A percentile compares a stretch with the other conserved stretches of the same genome.
phyloP scores from a whole-genome alignment of 805 yeast species.

The Vanderwaltozyma tropicalis region DNA sequence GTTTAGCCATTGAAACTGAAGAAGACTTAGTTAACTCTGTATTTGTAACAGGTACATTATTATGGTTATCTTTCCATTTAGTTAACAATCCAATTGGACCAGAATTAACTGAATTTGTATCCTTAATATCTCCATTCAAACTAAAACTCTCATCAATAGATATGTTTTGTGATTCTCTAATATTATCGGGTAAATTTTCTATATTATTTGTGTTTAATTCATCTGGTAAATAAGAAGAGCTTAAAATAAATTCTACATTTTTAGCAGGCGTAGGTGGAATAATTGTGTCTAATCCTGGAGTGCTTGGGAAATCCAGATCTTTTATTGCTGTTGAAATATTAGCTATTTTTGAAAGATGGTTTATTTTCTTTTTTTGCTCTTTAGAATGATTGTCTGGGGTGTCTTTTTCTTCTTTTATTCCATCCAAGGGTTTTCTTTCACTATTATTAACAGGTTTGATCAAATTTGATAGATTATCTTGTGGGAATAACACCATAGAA shows the following conservation, averaged over 20 bases:
- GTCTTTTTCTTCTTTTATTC: background rate
- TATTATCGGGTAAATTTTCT: background rate
- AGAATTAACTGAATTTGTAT: slow-evolving; percentile 1
- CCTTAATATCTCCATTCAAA: background rate
- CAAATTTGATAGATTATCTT: slow-evolving; percentile 12
- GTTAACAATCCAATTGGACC: slow-evolving; percentile 21
- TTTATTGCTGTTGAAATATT: slow-evolving; percentile 19
- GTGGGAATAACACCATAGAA: slow-evolving; percentile 25
- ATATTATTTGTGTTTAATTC: background rate
- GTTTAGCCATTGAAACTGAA: slow-evolving; percentile 6
- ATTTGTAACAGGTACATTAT: slow-evolving; percentile 8
- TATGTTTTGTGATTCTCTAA: too few relatives aligned
- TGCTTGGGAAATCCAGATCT: slow-evolving; percentile 36
- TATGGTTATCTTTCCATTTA: slow-evolving; percentile 26
- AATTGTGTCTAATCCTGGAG: slow-evolving; percentile 34
- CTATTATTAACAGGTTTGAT: background rate
- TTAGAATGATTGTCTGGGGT: background rate
- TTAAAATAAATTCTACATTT: slow-evolving; percentile 40
- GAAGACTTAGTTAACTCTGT: background rate
- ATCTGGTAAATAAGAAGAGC: slow-evolving; percentile 21
- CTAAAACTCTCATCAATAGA: too few relatives aligned
- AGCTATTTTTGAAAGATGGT: slow-evolving; percentile 13
- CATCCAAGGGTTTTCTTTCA: background rate
- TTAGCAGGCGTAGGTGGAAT: slow-evolving; percentile 62
- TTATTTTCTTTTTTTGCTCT: slow-evolving; percentile 3